Evolutionary conservation across 1,284 basidiomycete genomes (phyloP), one percentile per base, ranked within the genome.

Genomic region (Pascua sp.): DNA sequence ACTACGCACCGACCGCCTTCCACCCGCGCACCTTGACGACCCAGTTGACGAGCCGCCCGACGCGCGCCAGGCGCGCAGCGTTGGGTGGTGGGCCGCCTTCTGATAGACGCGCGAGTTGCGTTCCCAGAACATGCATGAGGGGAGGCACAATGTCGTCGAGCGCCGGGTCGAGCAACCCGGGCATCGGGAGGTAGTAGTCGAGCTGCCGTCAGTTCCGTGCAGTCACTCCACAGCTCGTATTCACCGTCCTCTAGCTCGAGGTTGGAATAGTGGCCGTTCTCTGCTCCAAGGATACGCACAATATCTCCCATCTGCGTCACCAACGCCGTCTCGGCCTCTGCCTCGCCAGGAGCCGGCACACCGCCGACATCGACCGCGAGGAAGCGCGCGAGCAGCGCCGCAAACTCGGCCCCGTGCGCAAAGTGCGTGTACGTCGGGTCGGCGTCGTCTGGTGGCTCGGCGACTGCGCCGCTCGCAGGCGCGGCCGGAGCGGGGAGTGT

Each of bases 161-260:
- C 67, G 85, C 87, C n/a, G 94, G 93, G 73, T 98, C 96, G n/a
- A 98, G 82, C 0, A 99, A 83, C 68, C 94, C 91, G 2, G 93
- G 82, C 68, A 95, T 90, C 59, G 98, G 94, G 71, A 97, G 93
- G 70, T 97, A 98, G 71, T 86, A 84, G 72, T 86, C 84, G 43
- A 98, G 83, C 93, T 97, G 59, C 17, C 12, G 41, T 46, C 10
- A 48, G 48, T 24, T 51, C 8, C 24, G 7, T 32, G 24, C 24
- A 32, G 24, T 32, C 24, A 32, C 24, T 32, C 24, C 24, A 32
- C 24, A 32, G 24, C 24, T 32, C 24, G 24, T 32, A 32, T 3
- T 32, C 4, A 32, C 7, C 24, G 24, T 32, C 24, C 24, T 32
- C 24, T 32, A 47, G 18, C 17, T 13, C 2, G 16, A 49, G n/a